These are phyloP conservation scores for Closterium sp. DNA, from an alignment of 139 green algal species.

Conservation along the genomic window DNA sequence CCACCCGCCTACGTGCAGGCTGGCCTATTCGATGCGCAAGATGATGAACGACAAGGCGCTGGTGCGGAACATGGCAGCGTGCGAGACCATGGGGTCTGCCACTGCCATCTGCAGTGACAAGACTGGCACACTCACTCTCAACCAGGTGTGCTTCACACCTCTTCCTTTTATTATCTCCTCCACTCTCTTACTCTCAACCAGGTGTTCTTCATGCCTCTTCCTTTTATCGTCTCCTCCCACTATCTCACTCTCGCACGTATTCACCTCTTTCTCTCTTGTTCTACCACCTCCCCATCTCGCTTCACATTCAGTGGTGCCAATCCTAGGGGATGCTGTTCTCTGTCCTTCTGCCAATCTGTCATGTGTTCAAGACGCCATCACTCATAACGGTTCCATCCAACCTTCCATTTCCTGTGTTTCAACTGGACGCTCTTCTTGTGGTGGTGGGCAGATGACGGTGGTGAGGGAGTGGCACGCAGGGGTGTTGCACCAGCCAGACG, in stretches of 20 bases:
- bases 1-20: no score
- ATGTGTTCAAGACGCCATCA: no score
- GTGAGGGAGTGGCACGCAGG: background rate
- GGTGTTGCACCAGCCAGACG: background rate
- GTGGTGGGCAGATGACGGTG: background rate
- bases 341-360: background rate
- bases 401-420: no score
- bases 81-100: slow-evolving; percentile 96
- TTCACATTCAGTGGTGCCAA: background rate
- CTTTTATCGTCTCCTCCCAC: no score
- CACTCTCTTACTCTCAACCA: no score
- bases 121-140: slow-evolving; percentile 92
- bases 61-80: slow-evolving; percentile 74
- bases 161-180: slow-evolving; percentile 45
- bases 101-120: slow-evolving; percentile 98
- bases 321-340: background rate
- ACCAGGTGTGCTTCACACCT: slow-evolving; percentile 77
- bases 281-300: background rate
- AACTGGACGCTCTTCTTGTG: no score
- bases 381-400: no score
- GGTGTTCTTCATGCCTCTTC: no score
- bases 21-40: slow-evolving; percentile 81
- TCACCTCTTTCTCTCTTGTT: background rate
- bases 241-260: no score
- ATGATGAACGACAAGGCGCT: slow-evolving; percentile 97